Conservation (phyloP, 805 yeast species). For the Nakazawaea populi region DNA sequence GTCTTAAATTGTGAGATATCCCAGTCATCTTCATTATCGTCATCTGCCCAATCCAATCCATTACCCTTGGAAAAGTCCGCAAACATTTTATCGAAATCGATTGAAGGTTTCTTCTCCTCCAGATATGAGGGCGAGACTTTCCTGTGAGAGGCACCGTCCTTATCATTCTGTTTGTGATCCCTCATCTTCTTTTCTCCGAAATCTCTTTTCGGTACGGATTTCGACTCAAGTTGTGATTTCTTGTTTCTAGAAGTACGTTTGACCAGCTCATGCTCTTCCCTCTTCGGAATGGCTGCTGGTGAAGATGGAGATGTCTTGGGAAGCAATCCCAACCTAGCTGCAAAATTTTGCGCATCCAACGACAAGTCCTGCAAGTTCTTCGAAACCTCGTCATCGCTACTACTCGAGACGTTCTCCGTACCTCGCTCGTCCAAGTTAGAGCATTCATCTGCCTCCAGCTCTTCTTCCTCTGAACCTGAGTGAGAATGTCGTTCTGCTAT, state of each 20-base stretch:
- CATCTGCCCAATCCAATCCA: constrained; percentile 9
- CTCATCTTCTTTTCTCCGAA: too few relatives aligned
- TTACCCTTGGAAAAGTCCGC: neutral
- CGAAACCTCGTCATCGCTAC: neutral
- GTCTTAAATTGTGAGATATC: constrained; percentile 5
- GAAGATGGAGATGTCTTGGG: neutral
- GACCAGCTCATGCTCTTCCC: neutral
- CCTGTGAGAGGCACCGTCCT: too few relatives aligned
- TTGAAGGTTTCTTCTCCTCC: neutral
- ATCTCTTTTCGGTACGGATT: too few relatives aligned
- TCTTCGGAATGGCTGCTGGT: neutral
- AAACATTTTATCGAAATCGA: constrained; percentile 6
- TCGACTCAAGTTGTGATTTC: neutral
- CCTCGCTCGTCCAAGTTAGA: neutral
- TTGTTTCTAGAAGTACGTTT: neutral
- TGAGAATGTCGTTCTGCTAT: neutral
- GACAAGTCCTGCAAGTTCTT: constrained; percentile 3
- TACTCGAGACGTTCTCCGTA: neutral
- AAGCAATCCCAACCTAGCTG: constrained; percentile 9
- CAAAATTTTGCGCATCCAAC: constrained; percentile 7
- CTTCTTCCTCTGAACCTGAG: constrained; percentile 2
- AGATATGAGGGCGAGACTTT: neutral
- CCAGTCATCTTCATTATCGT: constrained; percentile 7
- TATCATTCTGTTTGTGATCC: too few relatives aligned
- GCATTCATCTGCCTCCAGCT: neutral